These are phyloP conservation scores for Pseudonitzschia pungens DNA, from an alignment of 108 stramenopile genomes.

Conservation along the genomic window DNA sequence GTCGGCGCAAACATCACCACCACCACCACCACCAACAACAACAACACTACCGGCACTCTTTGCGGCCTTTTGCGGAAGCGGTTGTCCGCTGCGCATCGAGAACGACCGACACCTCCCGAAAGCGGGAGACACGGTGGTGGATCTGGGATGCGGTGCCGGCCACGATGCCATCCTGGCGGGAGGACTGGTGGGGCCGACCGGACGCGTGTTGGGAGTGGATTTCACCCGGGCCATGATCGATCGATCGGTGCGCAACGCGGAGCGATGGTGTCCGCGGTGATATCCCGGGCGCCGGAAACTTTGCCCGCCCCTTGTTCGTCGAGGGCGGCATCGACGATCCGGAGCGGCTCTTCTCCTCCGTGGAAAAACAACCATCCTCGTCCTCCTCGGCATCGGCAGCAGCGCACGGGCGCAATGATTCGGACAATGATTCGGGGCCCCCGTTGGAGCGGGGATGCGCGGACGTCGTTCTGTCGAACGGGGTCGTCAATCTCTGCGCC, in stretches of 20 bases:
- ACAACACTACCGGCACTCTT: neutral
- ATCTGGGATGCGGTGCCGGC: slow-evolving; percentile 46
- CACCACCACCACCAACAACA: too few relatives aligned
- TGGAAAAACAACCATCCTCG: too few relatives aligned
- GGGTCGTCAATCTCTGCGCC: slow-evolving; percentile 79
- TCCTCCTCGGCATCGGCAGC: too few relatives aligned
- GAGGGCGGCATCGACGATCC: slow-evolving; percentile 48
- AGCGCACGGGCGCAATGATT: too few relatives aligned
- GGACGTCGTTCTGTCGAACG: slow-evolving; percentile 74
- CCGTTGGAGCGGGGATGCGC: slow-evolving; percentile 28
- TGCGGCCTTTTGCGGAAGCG: neutral
- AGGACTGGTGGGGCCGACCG: slow-evolving; percentile 47
- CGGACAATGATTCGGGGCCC: too few relatives aligned
- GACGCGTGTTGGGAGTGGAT: slow-evolving; percentile 73
- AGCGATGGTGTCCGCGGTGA: slow-evolving; percentile 9
- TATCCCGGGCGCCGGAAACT: too few relatives aligned
- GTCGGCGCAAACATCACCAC: too few relatives aligned
- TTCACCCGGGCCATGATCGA: slow-evolving; percentile 73
- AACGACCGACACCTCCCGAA: neutral
- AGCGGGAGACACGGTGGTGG: neutral
- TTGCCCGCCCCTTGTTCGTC: neutral
- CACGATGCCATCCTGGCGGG: slow-evolving; percentile 63
- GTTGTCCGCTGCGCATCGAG: neutral
- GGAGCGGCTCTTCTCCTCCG: slow-evolving; percentile 61
- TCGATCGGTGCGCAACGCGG: slow-evolving; percentile 37